phyloP scores from a whole-genome alignment of 163 green algal genomes.

The Coccomyxa subellipsoidea region DNA sequence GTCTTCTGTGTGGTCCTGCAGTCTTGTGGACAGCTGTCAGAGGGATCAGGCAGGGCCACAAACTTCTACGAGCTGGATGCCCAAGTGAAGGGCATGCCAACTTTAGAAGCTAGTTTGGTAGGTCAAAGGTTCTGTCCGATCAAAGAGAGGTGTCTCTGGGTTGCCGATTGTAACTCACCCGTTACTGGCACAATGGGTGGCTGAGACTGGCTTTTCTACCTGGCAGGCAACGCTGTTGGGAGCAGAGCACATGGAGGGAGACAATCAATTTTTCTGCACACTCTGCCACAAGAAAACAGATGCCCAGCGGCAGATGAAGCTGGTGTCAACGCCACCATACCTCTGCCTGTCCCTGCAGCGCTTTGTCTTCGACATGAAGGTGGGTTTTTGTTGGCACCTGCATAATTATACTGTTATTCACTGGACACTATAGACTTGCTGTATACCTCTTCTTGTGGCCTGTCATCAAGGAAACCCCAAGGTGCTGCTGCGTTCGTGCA shows the following conservation, averaged over 20 bases:
- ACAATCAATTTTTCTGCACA: constrained; percentile 81
- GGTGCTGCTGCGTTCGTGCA: constrained; percentile 36
- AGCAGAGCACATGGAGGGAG: constrained; percentile 60
- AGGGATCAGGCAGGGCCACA: constrained; percentile 30
- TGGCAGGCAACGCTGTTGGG: constrained; percentile 49
- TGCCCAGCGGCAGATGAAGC: constrained; percentile 52
- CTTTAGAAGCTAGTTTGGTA: constrained; percentile 44
- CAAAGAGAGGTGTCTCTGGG: too few relatives aligned
- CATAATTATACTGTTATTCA: not conserved
- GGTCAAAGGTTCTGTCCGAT: not conserved
- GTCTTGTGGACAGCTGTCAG: constrained; percentile 49
- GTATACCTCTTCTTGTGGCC: too few relatives aligned
- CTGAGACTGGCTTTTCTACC: too few relatives aligned
- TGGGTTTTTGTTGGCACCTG: constrained; percentile 8
- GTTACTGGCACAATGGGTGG: too few relatives aligned
- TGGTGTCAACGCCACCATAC: constrained; percentile 70
- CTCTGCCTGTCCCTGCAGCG: constrained; percentile 78
- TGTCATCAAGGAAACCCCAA: too few relatives aligned
- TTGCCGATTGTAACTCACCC: too few relatives aligned
- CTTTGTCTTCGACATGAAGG: constrained; percentile 79
- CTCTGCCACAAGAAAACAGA: constrained; percentile 49
- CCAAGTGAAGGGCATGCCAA: constrained; percentile 56
- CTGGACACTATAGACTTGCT: too few relatives aligned
- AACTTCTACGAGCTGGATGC: constrained; percentile 80
- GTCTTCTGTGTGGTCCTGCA: constrained; percentile 2